Percentiles rank a stretch among this genome's conserved stretches.
Conservation (phyloP, 2,329 filamentous ascomycete species). For the Trichoderma guizhouense region DNA sequence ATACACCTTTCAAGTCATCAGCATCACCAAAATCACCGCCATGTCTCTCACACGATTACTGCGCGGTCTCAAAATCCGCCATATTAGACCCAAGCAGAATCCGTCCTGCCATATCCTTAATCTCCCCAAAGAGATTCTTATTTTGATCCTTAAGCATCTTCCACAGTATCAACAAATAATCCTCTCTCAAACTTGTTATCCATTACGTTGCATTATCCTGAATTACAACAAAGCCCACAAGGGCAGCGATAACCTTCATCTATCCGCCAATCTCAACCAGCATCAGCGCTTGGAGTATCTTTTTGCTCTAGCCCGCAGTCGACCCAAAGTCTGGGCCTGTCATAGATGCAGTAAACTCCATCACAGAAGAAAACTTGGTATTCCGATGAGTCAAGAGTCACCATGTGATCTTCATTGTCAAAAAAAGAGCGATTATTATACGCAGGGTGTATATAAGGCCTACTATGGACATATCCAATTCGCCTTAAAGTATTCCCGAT, state of each 20-base stretch:
- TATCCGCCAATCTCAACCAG: background rate
- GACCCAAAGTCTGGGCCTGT: background rate
- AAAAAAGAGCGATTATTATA: background rate
- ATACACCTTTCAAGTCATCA: background rate
- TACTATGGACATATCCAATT: background rate
- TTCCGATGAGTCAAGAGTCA: background rate
- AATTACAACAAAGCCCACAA: background rate
- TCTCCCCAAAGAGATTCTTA: background rate
- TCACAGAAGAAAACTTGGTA: background rate
- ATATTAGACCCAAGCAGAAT: background rate
- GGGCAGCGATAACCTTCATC: background rate
- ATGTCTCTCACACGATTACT: background rate
- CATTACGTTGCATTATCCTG: background rate
- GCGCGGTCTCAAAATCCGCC: background rate
- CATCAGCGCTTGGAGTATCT: background rate
- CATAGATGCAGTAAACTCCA: background rate
- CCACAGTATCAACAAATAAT: background rate
- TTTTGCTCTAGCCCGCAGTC: background rate
- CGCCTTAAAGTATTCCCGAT: background rate
- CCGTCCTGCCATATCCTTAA: background rate
- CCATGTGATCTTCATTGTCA: background rate
- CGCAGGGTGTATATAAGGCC: background rate
- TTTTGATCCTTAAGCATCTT: background rate
- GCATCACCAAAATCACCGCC: background rate
- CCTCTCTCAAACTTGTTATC: background rate